These are phyloP conservation scores for Amanita inopinata DNA, from an alignment of 768 basidiomycete genomes.

Conservation along the genomic window DNA sequence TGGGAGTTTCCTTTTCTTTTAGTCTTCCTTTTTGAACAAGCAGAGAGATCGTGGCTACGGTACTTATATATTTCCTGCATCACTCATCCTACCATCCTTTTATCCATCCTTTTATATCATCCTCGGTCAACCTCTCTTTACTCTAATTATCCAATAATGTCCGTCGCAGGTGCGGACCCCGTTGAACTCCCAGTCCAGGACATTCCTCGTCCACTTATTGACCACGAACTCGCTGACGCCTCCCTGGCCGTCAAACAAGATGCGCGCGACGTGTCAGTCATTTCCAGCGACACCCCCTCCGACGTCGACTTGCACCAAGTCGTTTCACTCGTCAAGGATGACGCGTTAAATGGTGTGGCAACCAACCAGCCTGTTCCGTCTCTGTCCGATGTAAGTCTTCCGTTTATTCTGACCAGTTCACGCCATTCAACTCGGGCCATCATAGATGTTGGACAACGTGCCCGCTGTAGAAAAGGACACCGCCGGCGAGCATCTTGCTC, in stretches of 20 bases:
- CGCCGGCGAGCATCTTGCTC: background rate
- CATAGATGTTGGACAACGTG: too few relatives aligned
- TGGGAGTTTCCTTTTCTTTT: background rate
- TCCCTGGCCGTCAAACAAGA: background rate
- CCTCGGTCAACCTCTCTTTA: constrained; percentile 6
- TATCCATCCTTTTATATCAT: constrained; percentile 3
- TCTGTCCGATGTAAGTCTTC: background rate
- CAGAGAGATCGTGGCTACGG: background rate
- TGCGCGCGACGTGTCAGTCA: constrained; percentile 8
- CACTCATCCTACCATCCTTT: background rate
- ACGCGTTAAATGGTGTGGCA: constrained; percentile 3
- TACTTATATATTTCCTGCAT: background rate
- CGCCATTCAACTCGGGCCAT: background rate
- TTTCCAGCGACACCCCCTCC: background rate
- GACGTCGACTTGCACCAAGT: background rate
- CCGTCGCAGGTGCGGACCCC: constrained; percentile 5
- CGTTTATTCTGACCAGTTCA: background rate
- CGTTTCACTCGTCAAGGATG: background rate
- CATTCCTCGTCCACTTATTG: constrained; percentile 2
- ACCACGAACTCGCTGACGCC: background rate
- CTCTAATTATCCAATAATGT: constrained; percentile 12
- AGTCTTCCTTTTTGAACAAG: constrained; percentile 8
- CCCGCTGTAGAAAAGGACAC: background rate
- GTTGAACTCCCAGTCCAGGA: constrained; percentile 2
- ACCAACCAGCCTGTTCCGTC: background rate